These are phyloP conservation scores for Euphorbia celastroides DNA, from an alignment of 441 rosid genomes.

Conservation along the genomic window DNA sequence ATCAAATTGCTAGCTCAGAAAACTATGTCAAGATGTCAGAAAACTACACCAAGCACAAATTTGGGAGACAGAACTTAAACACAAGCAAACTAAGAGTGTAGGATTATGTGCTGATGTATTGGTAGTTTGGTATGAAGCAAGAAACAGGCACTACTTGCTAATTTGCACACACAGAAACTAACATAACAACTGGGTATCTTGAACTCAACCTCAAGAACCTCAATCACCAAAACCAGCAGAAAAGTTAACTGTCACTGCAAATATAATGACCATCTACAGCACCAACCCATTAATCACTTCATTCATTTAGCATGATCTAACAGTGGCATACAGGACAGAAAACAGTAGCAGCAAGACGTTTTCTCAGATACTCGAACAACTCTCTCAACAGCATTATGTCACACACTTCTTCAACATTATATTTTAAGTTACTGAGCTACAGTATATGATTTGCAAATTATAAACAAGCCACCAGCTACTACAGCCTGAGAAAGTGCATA, in stretches of 20 bases:
- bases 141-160: neutral
- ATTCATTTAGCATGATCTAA: neutral
- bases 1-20: constrained; percentile 19
- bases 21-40: neutral
- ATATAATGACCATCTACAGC: neutral
- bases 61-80: neutral
- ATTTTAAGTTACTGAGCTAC: neutral
- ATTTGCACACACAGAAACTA: neutral
- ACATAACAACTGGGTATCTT: neutral
- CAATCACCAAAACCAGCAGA: neutral
- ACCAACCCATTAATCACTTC: neutral
- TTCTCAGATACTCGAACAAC: too few species aligned
- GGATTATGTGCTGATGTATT: neutral
- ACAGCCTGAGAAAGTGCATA: constrained; percentile 9
- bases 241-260: neutral
- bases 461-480: neutral
- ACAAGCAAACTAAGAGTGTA: too few species aligned
- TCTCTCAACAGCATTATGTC: neutral
- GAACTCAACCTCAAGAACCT: neutral
- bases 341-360: neutral
- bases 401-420: neutral
- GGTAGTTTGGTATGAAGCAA: too few species aligned
- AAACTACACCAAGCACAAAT: neutral
- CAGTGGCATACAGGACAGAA: neutral
- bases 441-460: neutral